Evolutionary conservation across 2,329 filamentous ascomycete genomes (phyloP).

Genomic region (Raffaelea arxii): DNA sequence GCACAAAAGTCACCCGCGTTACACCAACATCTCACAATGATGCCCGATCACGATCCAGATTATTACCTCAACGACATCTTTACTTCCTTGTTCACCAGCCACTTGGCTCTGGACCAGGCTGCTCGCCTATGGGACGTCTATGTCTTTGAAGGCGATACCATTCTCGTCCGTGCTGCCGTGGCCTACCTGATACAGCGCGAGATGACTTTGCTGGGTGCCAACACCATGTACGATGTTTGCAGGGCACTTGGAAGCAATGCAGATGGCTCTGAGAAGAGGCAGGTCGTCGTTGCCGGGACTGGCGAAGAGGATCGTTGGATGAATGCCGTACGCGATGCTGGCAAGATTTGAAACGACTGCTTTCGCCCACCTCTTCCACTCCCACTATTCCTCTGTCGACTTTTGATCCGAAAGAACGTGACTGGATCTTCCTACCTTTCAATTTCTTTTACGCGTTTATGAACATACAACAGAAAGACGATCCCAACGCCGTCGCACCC

Average conservation of each 20-base stretch:
- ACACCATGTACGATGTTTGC: slow-evolving; percentile 33
- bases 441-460: no score
- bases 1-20: slow-evolving; percentile 54
- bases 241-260: slow-evolving; percentile 22
- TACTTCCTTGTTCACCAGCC: slow-evolving; percentile 51
- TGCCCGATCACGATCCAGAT: slow-evolving; percentile 36
- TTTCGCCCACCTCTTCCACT: no score
- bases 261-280: slow-evolving; percentile 14
- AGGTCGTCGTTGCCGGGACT: slow-evolving; percentile 26
- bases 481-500: no score
- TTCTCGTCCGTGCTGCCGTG: slow-evolving; percentile 61
- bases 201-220: slow-evolving; percentile 38
- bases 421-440: no score
- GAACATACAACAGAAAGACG: not conserved
- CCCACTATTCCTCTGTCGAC: no score
- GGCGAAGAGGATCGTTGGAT: slow-evolving; percentile 42
- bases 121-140: slow-evolving; percentile 73
- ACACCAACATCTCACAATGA: slow-evolving; percentile 51
- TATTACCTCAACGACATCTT: slow-evolving; percentile 52
- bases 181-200: slow-evolving; percentile 51
- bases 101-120: slow-evolving; percentile 58
- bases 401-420: no score
- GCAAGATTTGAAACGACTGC: slow-evolving; percentile 24
- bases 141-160: slow-evolving; percentile 68
- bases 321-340: slow-evolving; percentile 27